A percentile compares a stretch with the other conserved stretches of the same genome.
Conservation (phyloP, 1,139 yeast genomes). For the Debaryomyces fabryi region DNA sequence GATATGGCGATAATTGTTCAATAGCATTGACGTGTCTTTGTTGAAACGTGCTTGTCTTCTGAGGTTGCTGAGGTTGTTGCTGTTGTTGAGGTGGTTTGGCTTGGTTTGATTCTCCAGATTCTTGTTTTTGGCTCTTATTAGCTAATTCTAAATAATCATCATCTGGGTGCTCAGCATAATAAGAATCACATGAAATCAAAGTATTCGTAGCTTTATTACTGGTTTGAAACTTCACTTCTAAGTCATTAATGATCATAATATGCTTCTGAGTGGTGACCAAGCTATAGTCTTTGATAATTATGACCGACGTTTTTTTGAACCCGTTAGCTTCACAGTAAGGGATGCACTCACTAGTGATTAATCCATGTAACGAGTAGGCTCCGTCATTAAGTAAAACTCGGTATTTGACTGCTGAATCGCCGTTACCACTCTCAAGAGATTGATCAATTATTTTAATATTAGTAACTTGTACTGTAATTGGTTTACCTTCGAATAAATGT, state of each 20-base stretch:
- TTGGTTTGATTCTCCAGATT: conserved; percentile 12
- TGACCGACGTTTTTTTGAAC: conserved; percentile 35
- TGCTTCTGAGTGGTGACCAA: conserved; percentile 56
- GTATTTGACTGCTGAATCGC: conserved; percentile 48
- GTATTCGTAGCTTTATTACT: conserved; percentile 43
- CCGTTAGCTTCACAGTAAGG: conserved; percentile 52
- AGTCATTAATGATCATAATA: conserved; percentile 55
- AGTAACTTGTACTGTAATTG: conserved; percentile 50
- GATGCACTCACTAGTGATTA: conserved; percentile 62
- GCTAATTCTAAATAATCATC: conserved; percentile 42
- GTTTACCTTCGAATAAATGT: conserved; percentile 26
- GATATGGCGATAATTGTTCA: conserved; percentile 89
- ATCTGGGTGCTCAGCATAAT: conserved; percentile 56
- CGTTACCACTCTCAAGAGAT: conserved; percentile 36
- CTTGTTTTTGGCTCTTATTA: conserved; percentile 17
- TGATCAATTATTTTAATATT: conserved; percentile 41
- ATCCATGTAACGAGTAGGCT: conserved; percentile 60
- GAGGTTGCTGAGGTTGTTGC: conserved; percentile 20
- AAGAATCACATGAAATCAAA: conserved; percentile 51
- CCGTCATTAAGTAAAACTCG: conserved; percentile 71
- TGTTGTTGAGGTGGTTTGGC: conserved; percentile 12
- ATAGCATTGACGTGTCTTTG: conserved; percentile 61
- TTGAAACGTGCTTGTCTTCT: conserved; percentile 12
- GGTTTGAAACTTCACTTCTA: conserved; percentile 46
- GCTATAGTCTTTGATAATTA: conserved; percentile 43